A percentile compares a stretch with the other conserved stretches of the same genome.
Conservation (phyloP, 2,329 filamentous ascomycete species). For the Ascocoryne sarcoides region DNA sequence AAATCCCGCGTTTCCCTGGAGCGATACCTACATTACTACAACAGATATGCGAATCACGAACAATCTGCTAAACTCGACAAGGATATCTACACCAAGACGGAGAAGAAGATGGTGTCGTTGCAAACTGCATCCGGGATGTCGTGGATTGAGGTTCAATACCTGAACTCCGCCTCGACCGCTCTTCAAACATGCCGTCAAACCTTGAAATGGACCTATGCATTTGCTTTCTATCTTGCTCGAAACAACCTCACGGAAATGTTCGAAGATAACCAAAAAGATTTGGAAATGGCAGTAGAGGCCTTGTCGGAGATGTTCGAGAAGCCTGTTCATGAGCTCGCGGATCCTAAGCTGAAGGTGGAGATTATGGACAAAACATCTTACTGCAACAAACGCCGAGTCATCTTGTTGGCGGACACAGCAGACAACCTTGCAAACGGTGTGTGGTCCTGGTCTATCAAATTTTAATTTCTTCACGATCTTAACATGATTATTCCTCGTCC, state of each 20-base stretch:
- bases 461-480: constrained; percentile 18
- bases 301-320: constrained; percentile 99
- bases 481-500: constrained; percentile 7
- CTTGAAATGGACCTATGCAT: constrained; percentile 98
- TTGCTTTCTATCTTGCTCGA: constrained; percentile 91
- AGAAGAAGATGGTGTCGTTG: constrained; percentile 97
- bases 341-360: constrained; percentile 88
- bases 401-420: constrained; percentile 84
- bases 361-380: constrained; percentile 99
- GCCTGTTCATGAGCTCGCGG: constrained; percentile 75
- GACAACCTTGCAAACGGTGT: constrained; percentile 82
- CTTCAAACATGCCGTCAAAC: constrained; percentile 97
- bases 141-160: constrained; percentile 98
- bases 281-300: constrained; percentile 94
- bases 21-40: constrained; percentile 98
- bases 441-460: constrained; percentile 30
- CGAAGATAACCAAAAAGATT: constrained; percentile 95
- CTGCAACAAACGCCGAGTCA: constrained; percentile 85
- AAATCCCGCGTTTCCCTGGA: constrained; percentile 85
- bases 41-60: constrained; percentile 97
- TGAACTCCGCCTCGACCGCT: constrained; percentile 86
- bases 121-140: constrained; percentile 93
- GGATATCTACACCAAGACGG: constrained; percentile 90
- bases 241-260: constrained; percentile 98
- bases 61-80: constrained; percentile 95